These are phyloP conservation scores for Serendipita indica DNA, from an alignment of 768 basidiomycete genomes.

Conservation along the genomic window DNA sequence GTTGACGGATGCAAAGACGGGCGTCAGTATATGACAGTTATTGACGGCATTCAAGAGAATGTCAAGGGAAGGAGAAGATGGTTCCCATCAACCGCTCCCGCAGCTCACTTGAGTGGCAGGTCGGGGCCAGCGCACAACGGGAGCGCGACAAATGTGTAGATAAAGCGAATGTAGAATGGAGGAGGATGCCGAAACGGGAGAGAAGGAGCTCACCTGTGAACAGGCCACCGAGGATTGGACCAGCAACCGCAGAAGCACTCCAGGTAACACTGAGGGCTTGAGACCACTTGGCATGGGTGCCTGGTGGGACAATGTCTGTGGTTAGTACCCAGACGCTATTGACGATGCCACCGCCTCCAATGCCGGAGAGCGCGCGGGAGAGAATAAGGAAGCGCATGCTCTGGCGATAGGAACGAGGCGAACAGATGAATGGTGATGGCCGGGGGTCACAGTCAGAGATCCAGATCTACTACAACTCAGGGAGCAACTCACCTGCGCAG, in stretches of 20 bases:
- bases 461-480: constrained; percentile 14
- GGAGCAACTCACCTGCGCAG: constrained; percentile 39
- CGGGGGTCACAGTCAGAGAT: constrained; percentile 13
- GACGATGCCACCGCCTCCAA: constrained; percentile 81
- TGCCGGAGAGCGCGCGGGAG: constrained; percentile 50
- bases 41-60: no score
- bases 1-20: no score
- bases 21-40: no score
- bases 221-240: constrained; percentile 66
- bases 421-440: neutral
- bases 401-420: constrained; percentile 17
- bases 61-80: no score
- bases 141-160: no score
- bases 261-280: constrained; percentile 74
- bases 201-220: constrained; percentile 50
- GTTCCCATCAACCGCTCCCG: no score
- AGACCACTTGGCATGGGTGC: constrained; percentile 64
- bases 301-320: constrained; percentile 63
- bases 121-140: no score
- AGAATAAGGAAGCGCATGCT: constrained; percentile 47
- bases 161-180: no score
- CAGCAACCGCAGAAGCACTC: constrained; percentile 74
- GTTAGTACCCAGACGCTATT: constrained; percentile 77
- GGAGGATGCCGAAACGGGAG: no score
- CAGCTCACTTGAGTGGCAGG: no score